Evolutionary conservation across 306 rosid species (phyloP).

Genomic region (Elaeagnus macrophylla): DNA sequence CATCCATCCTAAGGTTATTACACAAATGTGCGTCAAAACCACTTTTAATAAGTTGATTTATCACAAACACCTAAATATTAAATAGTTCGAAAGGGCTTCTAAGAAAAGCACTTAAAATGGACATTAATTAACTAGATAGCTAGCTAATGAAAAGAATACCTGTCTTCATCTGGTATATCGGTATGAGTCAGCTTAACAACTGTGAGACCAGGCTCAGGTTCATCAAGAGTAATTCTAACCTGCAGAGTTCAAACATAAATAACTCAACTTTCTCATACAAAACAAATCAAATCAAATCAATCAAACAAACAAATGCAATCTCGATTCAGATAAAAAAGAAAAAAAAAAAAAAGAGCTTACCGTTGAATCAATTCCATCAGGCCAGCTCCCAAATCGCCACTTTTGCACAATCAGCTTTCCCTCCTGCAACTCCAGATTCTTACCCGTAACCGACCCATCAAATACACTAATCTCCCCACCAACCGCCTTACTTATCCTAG

Average conservation of each 20-base stretch:
- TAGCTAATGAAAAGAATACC: conserved; percentile 24
- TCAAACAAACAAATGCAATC: neutral
- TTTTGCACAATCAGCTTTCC: conserved; percentile 72
- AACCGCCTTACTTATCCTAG: conserved; percentile 78
- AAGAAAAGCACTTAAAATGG: neutral
- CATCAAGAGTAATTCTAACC: conserved; percentile 80
- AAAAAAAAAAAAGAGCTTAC: conserved; percentile 25
- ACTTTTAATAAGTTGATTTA: too few relatives aligned
- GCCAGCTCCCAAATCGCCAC: conserved; percentile 95
- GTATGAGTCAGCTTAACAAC: conserved; percentile 61
- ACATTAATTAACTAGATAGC: neutral
- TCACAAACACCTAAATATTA: too few relatives aligned
- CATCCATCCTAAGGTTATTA: too few relatives aligned
- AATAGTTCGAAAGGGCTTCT: too few relatives aligned
- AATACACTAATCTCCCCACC: conserved; percentile 79
- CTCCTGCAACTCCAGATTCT: conserved; percentile 69
- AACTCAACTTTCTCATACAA: neutral
- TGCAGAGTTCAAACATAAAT: conserved; percentile 20
- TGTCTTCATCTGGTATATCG: conserved; percentile 87
- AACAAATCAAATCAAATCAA: neutral
- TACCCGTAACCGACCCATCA: conserved; percentile 84
- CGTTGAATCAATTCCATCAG: conserved; percentile 60
- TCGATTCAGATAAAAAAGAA: too few relatives aligned
- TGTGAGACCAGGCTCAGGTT: conserved; percentile 79
- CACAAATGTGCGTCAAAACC: too few relatives aligned